Conservation (phyloP, 2,329 filamentous ascomycete genomes). For the Aspergillus sojae region DNA sequence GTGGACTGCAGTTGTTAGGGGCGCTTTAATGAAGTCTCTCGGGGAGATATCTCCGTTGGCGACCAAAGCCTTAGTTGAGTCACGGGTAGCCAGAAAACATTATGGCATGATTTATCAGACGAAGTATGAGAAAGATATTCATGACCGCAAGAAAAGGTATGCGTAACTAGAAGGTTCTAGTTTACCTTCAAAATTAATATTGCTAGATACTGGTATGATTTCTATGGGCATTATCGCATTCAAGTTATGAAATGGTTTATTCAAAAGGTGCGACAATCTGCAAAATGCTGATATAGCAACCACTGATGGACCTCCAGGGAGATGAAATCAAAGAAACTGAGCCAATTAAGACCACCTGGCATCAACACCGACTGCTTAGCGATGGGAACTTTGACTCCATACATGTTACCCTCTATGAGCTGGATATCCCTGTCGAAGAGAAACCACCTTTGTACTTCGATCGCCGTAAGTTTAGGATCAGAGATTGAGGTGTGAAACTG, state of each 20-base stretch:
- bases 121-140: conserved; percentile 9
- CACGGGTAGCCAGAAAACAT: conserved; percentile 25
- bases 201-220: conserved; percentile 18
- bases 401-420: conserved; percentile 3
- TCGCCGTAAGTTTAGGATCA: conserved; percentile 11
- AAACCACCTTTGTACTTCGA: conserved; percentile 14
- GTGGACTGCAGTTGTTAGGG: conserved; percentile 32
- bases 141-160: conserved; percentile 21
- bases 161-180: background rate
- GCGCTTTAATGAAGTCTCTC: conserved; percentile 21
- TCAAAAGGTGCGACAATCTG: conserved; percentile 15
- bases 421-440: conserved; percentile 7
- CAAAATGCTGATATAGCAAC: background rate
- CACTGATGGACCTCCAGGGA: conserved; percentile 5
- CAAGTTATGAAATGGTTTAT: conserved; percentile 25
- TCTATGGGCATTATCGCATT: conserved; percentile 14
- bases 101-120: conserved; percentile 20
- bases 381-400: conserved; percentile 8
- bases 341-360: conserved; percentile 10
- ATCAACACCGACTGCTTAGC: background rate
- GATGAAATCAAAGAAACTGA: conserved; percentile 21
- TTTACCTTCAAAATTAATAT: background rate
- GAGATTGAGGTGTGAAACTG: background rate
- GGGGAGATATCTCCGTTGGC: conserved; percentile 13
- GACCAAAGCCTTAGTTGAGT: conserved; percentile 17